Evolutionary conservation across 768 basidiomycete genomes (phyloP).

Genomic region (Mycena leptocephala): DNA sequence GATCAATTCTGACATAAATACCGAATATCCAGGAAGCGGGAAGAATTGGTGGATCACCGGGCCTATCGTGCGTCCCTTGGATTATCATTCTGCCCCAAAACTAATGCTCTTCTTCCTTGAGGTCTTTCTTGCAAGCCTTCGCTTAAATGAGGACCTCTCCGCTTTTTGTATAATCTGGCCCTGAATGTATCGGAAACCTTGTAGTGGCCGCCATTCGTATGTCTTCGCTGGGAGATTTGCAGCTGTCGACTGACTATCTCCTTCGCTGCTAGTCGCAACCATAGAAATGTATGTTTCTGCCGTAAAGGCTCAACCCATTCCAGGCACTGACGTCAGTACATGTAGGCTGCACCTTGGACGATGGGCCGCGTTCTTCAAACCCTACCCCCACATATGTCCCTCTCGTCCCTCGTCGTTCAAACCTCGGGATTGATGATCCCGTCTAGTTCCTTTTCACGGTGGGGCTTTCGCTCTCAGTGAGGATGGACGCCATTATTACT

Average conservation of each 20-base stretch:
- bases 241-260: not conserved
- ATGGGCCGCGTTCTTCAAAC: slow-evolving; percentile 30
- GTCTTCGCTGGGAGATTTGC: not conserved
- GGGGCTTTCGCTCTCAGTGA: slow-evolving; percentile 58
- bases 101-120: not conserved
- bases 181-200: not conserved
- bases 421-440: not conserved
- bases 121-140: slow-evolving; percentile 39
- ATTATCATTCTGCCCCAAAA: not conserved
- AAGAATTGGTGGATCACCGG: slow-evolving; percentile 45
- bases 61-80: slow-evolving; percentile 37
- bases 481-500: slow-evolving; percentile 57
- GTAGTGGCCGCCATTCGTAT: slow-evolving; percentile 45
- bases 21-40: slow-evolving; percentile 40
- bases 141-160: slow-evolving; percentile 37
- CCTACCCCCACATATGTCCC: slow-evolving; percentile 40
- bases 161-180: not conserved
- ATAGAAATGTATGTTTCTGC: slow-evolving; percentile 38
- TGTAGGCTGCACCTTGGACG: slow-evolving; percentile 34
- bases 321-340: not conserved
- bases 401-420: not conserved
- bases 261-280: slow-evolving; percentile 36
- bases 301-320: not conserved
- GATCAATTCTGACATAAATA: slow-evolving; percentile 31
- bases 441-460: slow-evolving; percentile 60